Base-by-base conservation (phyloP, 306 rosid species). In the Casuarina glauca region DNA sequence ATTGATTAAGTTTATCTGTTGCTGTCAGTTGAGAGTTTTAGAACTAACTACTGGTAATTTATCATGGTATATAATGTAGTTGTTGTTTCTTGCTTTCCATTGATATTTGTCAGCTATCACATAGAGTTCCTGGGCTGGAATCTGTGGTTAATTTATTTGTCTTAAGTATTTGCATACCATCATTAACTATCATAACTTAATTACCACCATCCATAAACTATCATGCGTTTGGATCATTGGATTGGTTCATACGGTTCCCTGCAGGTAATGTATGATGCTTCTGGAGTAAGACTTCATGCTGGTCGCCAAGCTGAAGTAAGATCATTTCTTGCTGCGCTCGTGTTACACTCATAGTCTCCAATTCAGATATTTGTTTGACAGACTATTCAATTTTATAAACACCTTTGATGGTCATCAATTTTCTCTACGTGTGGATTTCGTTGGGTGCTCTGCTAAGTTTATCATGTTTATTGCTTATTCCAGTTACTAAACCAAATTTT, bases 281-380 rank as follows among this genome's bases (percentile, higher is more conserved):
- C 98, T 4, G 98, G 98, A 43, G 97, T 95, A 61, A 90, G 98
- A 86, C 96, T 90, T 82, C 98, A 95, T 85, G 98, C 98, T 10
- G 93, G 97, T 83, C 95, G 89, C 38, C 98, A 95, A 79, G 98
- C 98, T 51, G 98, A 95, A 88, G 98, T 95, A 85, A 89, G 86
- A 73, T 81, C 61, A 73, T 45, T 12, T 20, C 38, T 55, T 73
- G 26, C 61, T 43, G 13, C 15, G n/a, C 53, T 10, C 55, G 51
- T 61, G 54, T 26, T 2, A 46, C 66, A 20, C 77, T 51, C 50
- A 26, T 26, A 26, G 32, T 26, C 32, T 26, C 32, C 32, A 26
- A 39, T 66, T 66, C 42, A 11, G 12, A 42, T n/a, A 66, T 42
- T 12, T 41, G 5, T 42, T 16, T 41, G 20, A 8, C 32, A 41